phyloP scores from a whole-genome alignment of 192 early-diverging fungal genomes.

The Chytriomyces sp. region DNA sequence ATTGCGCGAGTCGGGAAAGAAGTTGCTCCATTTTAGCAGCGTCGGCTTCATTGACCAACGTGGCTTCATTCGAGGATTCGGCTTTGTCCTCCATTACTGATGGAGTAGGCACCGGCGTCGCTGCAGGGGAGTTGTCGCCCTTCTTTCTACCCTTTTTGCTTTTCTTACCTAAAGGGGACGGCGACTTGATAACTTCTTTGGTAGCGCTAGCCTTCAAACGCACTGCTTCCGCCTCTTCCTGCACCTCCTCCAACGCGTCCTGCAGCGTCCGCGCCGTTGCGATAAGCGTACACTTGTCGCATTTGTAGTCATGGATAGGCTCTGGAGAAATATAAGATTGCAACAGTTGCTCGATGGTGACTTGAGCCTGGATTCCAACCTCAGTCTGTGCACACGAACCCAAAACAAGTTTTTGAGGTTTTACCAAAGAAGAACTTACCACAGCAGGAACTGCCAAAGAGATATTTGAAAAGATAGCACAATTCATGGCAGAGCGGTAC shows the following conservation, averaged over 20 bases:
- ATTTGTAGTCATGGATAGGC: slow-evolving; percentile 64
- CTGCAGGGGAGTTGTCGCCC: no score
- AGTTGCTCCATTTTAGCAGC: slow-evolving; percentile 11
- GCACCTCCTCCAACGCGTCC: slow-evolving; percentile 20
- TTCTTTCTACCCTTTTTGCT: not conserved
- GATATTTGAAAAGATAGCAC: slow-evolving; percentile 21
- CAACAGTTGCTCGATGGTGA: slow-evolving; percentile 57
- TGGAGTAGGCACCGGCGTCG: no score
- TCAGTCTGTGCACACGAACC: not conserved
- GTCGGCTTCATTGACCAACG: not conserved
- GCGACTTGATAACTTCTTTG: not conserved
- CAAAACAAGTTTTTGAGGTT: slow-evolving; percentile 55
- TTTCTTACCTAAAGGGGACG: not conserved
- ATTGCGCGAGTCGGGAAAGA: not conserved
- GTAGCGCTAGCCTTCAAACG: not conserved
- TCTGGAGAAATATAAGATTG: slow-evolving; percentile 61
- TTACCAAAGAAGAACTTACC: slow-evolving; percentile 69
- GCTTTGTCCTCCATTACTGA: no score
- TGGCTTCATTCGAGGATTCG: no score
- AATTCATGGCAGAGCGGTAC: slow-evolving; percentile 42
- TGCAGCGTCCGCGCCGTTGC: slow-evolving; percentile 45
- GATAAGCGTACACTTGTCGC: slow-evolving; percentile 64
- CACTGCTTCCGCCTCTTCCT: slow-evolving; percentile 16
- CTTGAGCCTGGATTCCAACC: slow-evolving; percentile 38
- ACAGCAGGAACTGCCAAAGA: slow-evolving; percentile 15